phyloP scores from a whole-genome alignment of 352 stramenopile species.

The Globisporangium irregulare region DNA sequence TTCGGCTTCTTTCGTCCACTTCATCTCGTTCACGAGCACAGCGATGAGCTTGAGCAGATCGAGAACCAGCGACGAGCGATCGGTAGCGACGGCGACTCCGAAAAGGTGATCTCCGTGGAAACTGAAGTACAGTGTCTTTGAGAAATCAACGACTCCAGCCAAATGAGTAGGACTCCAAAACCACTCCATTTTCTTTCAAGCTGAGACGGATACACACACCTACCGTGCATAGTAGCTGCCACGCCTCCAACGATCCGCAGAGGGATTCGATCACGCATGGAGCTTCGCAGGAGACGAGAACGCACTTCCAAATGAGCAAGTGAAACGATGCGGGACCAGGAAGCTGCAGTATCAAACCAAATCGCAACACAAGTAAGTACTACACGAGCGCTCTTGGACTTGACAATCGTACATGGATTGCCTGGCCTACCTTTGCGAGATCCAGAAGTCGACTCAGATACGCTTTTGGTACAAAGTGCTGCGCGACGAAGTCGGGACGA shows the following conservation, averaged over 20 bases:
- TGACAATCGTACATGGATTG: not conserved
- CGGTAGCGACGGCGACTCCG: conserved; percentile 15
- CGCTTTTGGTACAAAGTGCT: conserved; percentile 22
- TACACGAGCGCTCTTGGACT: not conserved
- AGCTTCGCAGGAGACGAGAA: conserved; percentile 52
- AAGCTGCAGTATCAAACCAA: not conserved
- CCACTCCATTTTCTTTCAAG: not conserved
- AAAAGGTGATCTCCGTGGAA: conserved; percentile 21
- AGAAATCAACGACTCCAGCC: not conserved
- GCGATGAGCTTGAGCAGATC: conserved; percentile 60
- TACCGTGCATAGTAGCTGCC: conserved; percentile 47
- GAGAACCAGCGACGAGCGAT: conserved; percentile 33
- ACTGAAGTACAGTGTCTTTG: conserved; percentile 45
- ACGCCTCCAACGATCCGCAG: conserved; percentile 28
- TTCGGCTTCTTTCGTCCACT: conserved; percentile 39
- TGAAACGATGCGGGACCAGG: conserved; percentile 35
- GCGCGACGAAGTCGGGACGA: conserved; percentile 49
- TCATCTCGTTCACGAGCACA: conserved; percentile 54
- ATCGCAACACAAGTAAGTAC: not conserved
- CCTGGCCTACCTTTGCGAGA: conserved; percentile 18
- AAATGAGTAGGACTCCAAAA: not conserved
- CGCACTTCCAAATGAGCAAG: conserved; percentile 54
- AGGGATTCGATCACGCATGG: conserved; percentile 27
- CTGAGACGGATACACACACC: not conserved
- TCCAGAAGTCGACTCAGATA: conserved; percentile 28